Evolutionary conservation across 306 rosid species (phyloP), one percentile per base, ranked within the genome.

Genomic region (Hippophae gyantsensis): DNA sequence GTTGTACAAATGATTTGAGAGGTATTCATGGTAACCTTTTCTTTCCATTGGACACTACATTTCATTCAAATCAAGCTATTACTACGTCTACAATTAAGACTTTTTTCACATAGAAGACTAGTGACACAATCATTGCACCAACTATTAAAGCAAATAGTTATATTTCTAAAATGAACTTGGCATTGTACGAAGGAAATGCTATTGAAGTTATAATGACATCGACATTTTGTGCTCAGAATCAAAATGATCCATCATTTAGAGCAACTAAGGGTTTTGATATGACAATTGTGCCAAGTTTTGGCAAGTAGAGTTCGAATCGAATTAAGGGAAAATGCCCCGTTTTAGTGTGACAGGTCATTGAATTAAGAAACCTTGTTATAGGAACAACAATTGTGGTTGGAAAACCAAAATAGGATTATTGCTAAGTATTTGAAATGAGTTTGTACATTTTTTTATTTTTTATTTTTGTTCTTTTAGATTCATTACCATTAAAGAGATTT

Each of bases 351-450:
- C 38, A 4, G 3, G 38, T 32, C 38, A 32, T 2, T 32, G 38
- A 32, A 32, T 43, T 60, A 82, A 26, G 74, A 68, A 43, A 69
- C 46, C 62, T 26, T 83, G 49, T 32, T 70, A 67, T 56, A 48
- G 27, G 81, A 82, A 42, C 92, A 83, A 66, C 79, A 68, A 54
- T 12, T 69, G 10, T 87, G 96, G 96, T 74, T 72, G 67, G 96
- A 87, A 77, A 80, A 79, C 6, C 96, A 92, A 63, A 80, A 70
- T 60, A 92, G 71, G 86, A 87, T 92, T 54, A 92, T 92, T 40
- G 79, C 83, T 4, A 87, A 82, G 67, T 66, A 68, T 66, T 23
- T 67, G 70, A 46, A 44, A 47, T 80, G 70, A 81, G 38, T 32
- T 32, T 32, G 5, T 32, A 32, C 38, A 32, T 4, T 1, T 32